Conservation (phyloP, 75 land plant genomes). For the Gnetum montanum region DNA sequence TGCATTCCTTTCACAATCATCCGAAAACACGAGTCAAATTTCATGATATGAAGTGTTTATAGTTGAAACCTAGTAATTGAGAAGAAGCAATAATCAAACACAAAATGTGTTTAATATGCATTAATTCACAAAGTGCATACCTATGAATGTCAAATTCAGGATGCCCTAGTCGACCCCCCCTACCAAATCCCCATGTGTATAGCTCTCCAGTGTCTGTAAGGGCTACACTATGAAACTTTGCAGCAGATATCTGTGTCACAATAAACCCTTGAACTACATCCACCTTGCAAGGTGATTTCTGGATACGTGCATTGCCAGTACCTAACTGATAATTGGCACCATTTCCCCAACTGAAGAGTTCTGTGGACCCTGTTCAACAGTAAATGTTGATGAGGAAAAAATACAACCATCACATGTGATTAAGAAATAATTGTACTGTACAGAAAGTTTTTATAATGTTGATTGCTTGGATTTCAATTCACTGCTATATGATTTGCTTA, state of each 20-base stretch:
- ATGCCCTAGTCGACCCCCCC: conserved; percentile 96
- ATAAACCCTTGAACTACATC: conserved; percentile 72
- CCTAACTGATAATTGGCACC: conserved; percentile 98
- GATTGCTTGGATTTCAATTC: too few species aligned
- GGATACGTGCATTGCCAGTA: conserved; percentile 85
- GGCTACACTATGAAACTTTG: conserved; percentile 95
- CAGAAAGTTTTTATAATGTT: too few species aligned
- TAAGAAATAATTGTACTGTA: not conserved
- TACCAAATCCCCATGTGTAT: conserved; percentile 97
- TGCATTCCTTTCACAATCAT: too few species aligned
- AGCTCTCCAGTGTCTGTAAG: conserved; percentile 64
- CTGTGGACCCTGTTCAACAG: conserved; percentile 74
- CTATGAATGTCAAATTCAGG: conserved; percentile 97
- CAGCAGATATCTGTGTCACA: conserved; percentile 59
- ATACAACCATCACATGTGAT: not conserved
- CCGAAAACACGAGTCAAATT: too few species aligned
- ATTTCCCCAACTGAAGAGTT: conserved; percentile 97
- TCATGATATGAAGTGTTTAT: too few species aligned
- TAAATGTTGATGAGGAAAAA: conserved; percentile 9
- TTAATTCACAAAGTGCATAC: too few species aligned
- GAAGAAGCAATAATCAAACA: too few species aligned
- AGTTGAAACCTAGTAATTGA: too few species aligned
- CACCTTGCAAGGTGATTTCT: conserved; percentile 79
- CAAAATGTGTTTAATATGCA: too few species aligned
- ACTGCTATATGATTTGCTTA: too few species aligned